Percentiles rank a stretch among this genome's conserved stretches.
Conservation (phyloP, 1,139 yeast species). For the Hansenula lynferdii region DNA sequence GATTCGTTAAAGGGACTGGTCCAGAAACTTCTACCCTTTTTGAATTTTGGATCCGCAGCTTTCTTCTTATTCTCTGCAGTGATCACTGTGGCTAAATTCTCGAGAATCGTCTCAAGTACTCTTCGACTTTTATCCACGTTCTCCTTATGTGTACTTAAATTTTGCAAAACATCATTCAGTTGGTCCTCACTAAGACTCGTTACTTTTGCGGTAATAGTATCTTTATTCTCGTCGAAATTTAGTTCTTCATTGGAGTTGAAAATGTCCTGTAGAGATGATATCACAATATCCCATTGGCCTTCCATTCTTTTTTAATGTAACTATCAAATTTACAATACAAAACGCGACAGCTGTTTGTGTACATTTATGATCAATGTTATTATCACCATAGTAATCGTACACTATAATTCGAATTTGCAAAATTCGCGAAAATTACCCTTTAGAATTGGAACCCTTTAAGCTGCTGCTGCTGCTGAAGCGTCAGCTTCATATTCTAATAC, state of each 20-base stretch:
- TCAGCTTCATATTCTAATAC: too few species aligned
- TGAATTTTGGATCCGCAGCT: slow-evolving; percentile 16
- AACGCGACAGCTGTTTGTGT: too few species aligned
- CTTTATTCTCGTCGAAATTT: slow-evolving; percentile 43
- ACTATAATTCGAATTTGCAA: too few species aligned
- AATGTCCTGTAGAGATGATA: slow-evolving; percentile 63
- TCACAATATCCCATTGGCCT: slow-evolving; percentile 66
- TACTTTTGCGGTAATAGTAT: slow-evolving; percentile 25
- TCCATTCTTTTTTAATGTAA: slow-evolving; percentile 21
- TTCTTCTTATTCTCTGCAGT: slow-evolving; percentile 19
- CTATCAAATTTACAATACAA: too few species aligned
- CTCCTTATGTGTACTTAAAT: slow-evolving; percentile 46
- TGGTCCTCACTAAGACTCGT: slow-evolving; percentile 33
- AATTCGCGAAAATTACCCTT: too few species aligned
- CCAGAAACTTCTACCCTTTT: slow-evolving; percentile 33
- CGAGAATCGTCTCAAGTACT: slow-evolving; percentile 30
- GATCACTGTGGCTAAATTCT: slow-evolving; percentile 26
- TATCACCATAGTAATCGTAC: too few species aligned
- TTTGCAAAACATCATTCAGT: slow-evolving; percentile 35
- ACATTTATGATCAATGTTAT: too few species aligned
- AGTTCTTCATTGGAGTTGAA: slow-evolving; percentile 55
- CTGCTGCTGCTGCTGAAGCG: too few species aligned
- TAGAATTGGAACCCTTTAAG: too few species aligned
- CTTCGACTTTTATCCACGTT: slow-evolving; percentile 54
- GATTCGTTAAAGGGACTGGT: slow-evolving; percentile 46